Percentiles rank a stretch among this genome's conserved stretches.
These are phyloP conservation scores for Sarocladium brachiariae DNA, from an alignment of 2,329 filamentous ascomycete genomes.

Conservation along the genomic window DNA sequence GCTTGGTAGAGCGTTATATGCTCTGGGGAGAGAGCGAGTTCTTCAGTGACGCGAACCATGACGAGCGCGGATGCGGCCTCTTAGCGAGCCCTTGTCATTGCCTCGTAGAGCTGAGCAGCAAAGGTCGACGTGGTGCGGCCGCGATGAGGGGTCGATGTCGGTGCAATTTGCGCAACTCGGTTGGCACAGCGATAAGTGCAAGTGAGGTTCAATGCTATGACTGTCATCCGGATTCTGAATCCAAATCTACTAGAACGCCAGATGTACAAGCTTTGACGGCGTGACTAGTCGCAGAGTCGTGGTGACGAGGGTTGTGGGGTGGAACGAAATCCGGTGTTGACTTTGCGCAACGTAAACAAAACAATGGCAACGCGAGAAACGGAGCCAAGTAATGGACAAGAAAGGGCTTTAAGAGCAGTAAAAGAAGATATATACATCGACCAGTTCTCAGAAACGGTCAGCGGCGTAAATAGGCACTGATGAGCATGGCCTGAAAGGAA, in stretches of 20 bases:
- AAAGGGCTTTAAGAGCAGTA: background rate
- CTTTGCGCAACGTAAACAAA: conserved; percentile 8
- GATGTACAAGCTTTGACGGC: background rate
- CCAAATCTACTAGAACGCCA: too few relatives aligned
- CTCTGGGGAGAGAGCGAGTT: conserved; percentile 73
- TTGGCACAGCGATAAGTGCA: background rate
- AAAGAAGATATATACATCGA: conserved; percentile 3
- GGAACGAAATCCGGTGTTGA: background rate
- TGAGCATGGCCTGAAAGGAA: background rate
- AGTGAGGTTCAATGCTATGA: background rate
- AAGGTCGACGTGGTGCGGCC: background rate
- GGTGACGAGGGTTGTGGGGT: background rate
- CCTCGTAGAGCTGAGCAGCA: conserved; percentile 8
- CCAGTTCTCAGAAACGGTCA: background rate
- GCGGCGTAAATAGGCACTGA: background rate
- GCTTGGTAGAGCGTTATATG: conserved; percentile 83
- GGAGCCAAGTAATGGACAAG: conserved; percentile 1
- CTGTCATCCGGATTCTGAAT: background rate
- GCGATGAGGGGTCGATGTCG: background rate
- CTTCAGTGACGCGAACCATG: conserved; percentile 79
- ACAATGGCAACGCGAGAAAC: conserved; percentile 4
- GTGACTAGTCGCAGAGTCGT: background rate
- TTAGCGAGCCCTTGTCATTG: conserved; percentile 21
- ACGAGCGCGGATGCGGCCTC: conserved; percentile 25
- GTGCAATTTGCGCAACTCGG: background rate